A percentile compares a stretch with the other conserved stretches of the same genome.
Conservation (phyloP, 805 yeast genomes). For the Zygosaccharomyces siamensis region DNA sequence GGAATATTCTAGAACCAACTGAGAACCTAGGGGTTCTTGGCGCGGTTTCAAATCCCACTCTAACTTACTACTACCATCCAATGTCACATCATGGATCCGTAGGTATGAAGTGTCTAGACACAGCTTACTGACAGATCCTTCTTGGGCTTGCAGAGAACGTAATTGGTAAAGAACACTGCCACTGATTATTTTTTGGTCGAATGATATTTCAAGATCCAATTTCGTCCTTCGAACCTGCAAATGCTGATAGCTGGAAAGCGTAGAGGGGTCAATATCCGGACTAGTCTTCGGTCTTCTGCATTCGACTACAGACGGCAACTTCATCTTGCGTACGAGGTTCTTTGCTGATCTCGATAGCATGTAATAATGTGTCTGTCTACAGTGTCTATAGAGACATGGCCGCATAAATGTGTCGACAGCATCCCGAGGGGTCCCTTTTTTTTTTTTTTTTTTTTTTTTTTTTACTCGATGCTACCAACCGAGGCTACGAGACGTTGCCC, state of each 20-base stretch:
- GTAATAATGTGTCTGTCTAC: not conserved
- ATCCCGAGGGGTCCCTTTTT: not conserved
- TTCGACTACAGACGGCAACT: conserved; percentile 27
- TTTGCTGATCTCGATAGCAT: not conserved
- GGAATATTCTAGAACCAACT: conserved; percentile 37
- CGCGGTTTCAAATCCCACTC: conserved; percentile 35
- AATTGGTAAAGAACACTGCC: conserved; percentile 56
- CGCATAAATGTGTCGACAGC: not conserved
- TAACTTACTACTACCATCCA: conserved; percentile 31
- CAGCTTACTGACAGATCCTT: conserved; percentile 32
- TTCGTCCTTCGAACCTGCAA: conserved; percentile 50
- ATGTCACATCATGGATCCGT: conserved; percentile 40
- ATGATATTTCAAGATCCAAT: conserved; percentile 50
- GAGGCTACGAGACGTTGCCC: not conserved
- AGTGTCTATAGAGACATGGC: not conserved
- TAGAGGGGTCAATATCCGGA: conserved; percentile 68
- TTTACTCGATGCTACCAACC: not conserved
- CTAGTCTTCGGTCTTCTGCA: conserved; percentile 29
- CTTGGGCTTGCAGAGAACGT: not conserved
- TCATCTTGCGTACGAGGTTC: conserved; percentile 2
- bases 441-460: not conserved
- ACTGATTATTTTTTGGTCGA: conserved; percentile 45
- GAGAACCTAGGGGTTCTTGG: conserved; percentile 55
- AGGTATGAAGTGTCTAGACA: conserved; percentile 67
- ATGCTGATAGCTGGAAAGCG: conserved; percentile 63